A percentile compares a stretch with the other conserved stretches of the same genome.
Conservation (phyloP, 495 filamentous ascomycete genomes). For the Aspergillus kassunensis region DNA sequence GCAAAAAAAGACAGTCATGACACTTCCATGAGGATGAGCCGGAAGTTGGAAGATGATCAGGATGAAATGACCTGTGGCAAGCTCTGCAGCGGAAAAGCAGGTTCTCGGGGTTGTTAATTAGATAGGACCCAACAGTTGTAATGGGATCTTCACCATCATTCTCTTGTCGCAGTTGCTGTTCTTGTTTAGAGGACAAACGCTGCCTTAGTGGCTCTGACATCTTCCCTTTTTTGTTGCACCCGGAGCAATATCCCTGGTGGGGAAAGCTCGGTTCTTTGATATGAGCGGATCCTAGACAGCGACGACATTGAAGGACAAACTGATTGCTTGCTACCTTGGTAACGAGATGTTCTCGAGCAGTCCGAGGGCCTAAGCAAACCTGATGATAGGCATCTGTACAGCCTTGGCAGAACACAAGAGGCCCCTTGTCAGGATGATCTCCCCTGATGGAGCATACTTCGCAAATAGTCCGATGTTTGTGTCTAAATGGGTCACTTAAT, state of each 20-base stretch:
- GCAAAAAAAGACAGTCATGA: constrained; percentile 59
- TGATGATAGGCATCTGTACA: constrained; percentile 82
- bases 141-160: constrained; percentile 78
- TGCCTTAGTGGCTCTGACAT: constrained; percentile 66
- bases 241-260: constrained; percentile 63
- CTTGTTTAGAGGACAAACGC: constrained; percentile 68
- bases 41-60: constrained; percentile 60
- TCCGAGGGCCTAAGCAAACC: constrained; percentile 71
- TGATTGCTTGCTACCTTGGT: constrained; percentile 77
- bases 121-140: constrained; percentile 51
- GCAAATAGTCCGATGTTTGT: constrained; percentile 65
- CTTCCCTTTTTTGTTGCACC: constrained; percentile 56
- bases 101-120: constrained; percentile 70
- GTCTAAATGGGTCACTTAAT: constrained; percentile 56
- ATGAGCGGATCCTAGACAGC: constrained; percentile 64
- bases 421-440: constrained; percentile 51
- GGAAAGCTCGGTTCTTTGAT: constrained; percentile 68
- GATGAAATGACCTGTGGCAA: constrained; percentile 80
- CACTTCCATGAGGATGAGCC: constrained; percentile 59
- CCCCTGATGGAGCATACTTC: constrained; percentile 61
- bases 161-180: constrained; percentile 72
- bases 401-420: constrained; percentile 82
- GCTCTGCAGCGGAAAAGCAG: constrained; percentile 75
- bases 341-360: constrained; percentile 76
- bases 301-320: constrained; percentile 87